These are phyloP conservation scores for Crithidia fasciculata DNA, from an alignment of 208 protist species.

Conservation along the genomic window DNA sequence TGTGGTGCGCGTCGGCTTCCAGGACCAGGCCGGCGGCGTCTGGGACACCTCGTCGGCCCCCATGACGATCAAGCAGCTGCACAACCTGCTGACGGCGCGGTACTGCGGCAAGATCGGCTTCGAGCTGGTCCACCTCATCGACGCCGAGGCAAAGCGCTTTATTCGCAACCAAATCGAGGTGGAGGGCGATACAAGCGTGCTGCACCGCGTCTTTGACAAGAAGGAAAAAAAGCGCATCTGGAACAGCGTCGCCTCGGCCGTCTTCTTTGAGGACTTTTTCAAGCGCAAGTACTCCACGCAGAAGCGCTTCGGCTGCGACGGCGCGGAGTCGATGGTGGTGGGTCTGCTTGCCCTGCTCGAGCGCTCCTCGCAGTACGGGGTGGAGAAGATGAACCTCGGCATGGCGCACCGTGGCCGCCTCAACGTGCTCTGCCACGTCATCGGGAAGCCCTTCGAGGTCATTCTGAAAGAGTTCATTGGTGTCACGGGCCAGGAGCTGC, in stretches of 20 bases:
- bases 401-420: constrained; percentile 99
- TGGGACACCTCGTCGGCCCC: constrained; percentile 61
- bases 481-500: constrained; percentile 67
- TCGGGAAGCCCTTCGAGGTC: constrained; percentile 95
- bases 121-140: constrained; percentile 96
- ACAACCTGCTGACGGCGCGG: constrained; percentile 73
- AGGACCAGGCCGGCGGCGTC: constrained; percentile 74
- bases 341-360: constrained; percentile 95
- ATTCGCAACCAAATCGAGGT: constrained; percentile 93
- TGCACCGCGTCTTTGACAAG: constrained; percentile 60
- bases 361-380: constrained; percentile 77
- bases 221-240: constrained; percentile 91
- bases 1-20: constrained; percentile 83
- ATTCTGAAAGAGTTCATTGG: constrained; percentile 94
- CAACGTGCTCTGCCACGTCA: constrained; percentile 97
- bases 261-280: constrained; percentile 96
- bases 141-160: constrained; percentile 88
- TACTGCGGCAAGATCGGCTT: constrained; percentile 94
- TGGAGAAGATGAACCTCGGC: constrained; percentile 95
- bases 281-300: constrained; percentile 94
- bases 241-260: constrained; percentile 91
- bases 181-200: constrained; percentile 38
- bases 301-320: constrained; percentile 98
- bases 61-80: constrained; percentile 84
- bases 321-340: constrained; percentile 95